Percentiles rank a stretch among this genome's conserved stretches.
These are phyloP conservation scores for Lobosporangium transversale DNA, from an alignment of 192 early-diverging fungal genomes.

Conservation along the genomic window DNA sequence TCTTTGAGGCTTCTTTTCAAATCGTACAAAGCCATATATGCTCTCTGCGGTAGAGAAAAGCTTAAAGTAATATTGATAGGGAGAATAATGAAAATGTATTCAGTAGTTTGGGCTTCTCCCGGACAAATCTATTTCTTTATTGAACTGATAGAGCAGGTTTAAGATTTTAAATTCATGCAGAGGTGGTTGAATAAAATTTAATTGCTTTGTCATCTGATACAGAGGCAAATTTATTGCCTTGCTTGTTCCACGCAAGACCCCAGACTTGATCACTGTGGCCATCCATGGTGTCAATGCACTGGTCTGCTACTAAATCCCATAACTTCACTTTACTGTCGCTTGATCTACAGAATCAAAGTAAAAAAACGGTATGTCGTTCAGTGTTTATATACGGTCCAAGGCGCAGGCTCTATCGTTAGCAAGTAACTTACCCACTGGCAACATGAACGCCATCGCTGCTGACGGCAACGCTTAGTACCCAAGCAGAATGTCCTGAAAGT, in stretches of 20 bases:
- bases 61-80: too few species aligned
- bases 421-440: conserved; percentile 59
- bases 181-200: conserved; percentile 55
- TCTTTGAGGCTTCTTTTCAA: too few species aligned
- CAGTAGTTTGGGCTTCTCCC: too few species aligned
- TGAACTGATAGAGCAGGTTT: too few species aligned
- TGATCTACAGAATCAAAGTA: too few species aligned
- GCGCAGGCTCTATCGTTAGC: too few species aligned
- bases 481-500: conserved; percentile 80
- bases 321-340: conserved; percentile 85
- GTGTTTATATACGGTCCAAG: too few species aligned
- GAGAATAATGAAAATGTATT: too few species aligned
- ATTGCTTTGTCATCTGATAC: conserved; percentile 77
- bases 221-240: conserved; percentile 76
- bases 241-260: conserved; percentile 83
- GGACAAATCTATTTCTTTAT: too few species aligned
- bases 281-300: conserved; percentile 82
- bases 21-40: too few species aligned
- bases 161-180: conserved; percentile 41
- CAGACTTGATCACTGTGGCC: conserved; percentile 85
- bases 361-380: too few species aligned
- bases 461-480: conserved; percentile 80
- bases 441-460: conserved; percentile 73
- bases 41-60: too few species aligned
- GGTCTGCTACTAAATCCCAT: conserved; percentile 79